Percentiles rank a stretch among this genome's conserved stretches.
phyloP scores from a whole-genome alignment of 345 rosid species.

The Salix udensis region DNA sequence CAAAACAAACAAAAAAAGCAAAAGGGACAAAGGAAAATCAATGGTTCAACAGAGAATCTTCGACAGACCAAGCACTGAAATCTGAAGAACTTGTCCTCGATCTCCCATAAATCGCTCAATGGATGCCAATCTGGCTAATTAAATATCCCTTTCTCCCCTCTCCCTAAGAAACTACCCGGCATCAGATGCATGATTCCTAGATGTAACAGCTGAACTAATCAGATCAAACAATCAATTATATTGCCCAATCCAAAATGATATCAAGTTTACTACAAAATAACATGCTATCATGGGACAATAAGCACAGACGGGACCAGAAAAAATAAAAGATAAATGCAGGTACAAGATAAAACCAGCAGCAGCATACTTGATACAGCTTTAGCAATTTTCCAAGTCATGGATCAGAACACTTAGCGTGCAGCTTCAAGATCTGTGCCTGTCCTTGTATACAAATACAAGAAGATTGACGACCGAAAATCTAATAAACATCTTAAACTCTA shows the following conservation, averaged over 20 bases:
- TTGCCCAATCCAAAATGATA: neutral
- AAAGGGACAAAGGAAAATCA: neutral
- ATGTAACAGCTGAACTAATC: neutral
- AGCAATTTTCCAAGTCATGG: neutral
- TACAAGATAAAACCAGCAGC: neutral
- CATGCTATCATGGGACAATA: neutral
- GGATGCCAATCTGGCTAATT: neutral
- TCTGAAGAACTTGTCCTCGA: neutral
- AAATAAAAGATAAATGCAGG: neutral
- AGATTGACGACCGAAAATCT: neutral
- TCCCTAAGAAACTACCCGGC: neutral
- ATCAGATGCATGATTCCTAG: neutral
- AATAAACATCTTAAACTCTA: conserved; percentile 9
- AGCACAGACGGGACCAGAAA: neutral
- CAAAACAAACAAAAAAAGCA: neutral
- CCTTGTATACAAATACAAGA: neutral
- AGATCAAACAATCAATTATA: neutral
- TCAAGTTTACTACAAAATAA: neutral
- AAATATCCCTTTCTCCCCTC: neutral
- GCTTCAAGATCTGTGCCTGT: neutral
- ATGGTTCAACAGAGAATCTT: neutral
- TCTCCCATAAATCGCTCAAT: neutral
- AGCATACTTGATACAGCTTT: neutral
- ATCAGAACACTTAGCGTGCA: neutral
- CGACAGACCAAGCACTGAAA: too few species aligned